A percentile compares a stretch with the other conserved stretches of the same genome.
Evolutionary conservation across 2,329 filamentous ascomycete genomes (phyloP).

Genomic region (Ophiostoma sp.): DNA sequence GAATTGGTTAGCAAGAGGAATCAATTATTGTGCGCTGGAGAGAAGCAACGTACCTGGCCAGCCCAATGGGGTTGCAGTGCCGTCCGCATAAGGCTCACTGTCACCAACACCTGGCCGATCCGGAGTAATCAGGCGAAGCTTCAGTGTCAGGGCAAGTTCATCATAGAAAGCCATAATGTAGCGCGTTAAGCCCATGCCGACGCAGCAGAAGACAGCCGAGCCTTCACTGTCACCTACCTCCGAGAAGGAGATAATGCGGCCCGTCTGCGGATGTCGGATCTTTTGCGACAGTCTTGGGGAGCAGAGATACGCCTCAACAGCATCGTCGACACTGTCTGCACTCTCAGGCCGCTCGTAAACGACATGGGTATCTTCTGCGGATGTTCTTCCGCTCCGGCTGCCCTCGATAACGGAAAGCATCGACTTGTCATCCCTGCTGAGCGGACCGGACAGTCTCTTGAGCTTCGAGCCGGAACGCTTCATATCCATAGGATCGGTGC

Average conservation of each 20-base stretch:
- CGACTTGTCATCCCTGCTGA: conserved; percentile 43
- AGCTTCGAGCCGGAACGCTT: conserved; percentile 61
- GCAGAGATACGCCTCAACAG: conserved; percentile 80
- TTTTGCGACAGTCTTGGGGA: conserved; percentile 85
- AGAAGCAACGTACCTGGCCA: conserved; percentile 74
- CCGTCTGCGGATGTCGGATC: conserved; percentile 81
- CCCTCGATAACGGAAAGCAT: conserved; percentile 35
- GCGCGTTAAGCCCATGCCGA: conserved; percentile 94
- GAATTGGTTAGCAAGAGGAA: conserved; percentile 6
- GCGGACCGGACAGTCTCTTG: conserved; percentile 56
- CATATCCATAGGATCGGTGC: conserved; percentile 47
- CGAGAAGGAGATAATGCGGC: conserved; percentile 88
- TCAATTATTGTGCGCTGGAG: conserved; percentile 23
- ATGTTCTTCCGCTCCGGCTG: conserved; percentile 35
- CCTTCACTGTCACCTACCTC: conserved; percentile 93
- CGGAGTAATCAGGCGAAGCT: conserved; percentile 85
- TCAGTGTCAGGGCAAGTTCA: conserved; percentile 84
- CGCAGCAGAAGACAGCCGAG: conserved; percentile 91
- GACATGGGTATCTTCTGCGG: conserved; percentile 36
- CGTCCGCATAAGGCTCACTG: conserved; percentile 81
- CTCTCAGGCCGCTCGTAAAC: conserved; percentile 74
- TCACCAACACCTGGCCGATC: conserved; percentile 93
- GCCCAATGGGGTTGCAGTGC: conserved; percentile 79
- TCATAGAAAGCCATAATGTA: conserved; percentile 98
- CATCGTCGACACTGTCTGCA: conserved; percentile 83